Conservation (phyloP, 2,329 filamentous ascomycete genomes). For the Monosporascus cannonballus region DNA sequence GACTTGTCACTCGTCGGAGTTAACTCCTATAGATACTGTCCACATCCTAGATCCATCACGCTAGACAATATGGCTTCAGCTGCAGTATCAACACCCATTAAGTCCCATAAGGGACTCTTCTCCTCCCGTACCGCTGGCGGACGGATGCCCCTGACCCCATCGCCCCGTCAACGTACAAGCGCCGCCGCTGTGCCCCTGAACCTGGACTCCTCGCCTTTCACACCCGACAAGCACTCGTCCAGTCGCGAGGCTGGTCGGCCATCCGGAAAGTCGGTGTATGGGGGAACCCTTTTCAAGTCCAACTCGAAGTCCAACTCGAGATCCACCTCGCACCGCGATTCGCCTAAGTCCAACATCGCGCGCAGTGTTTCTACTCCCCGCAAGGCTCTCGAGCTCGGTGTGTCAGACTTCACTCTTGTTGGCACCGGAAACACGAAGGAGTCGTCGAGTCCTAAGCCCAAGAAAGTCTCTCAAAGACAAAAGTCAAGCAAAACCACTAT, state of each 20-base stretch:
- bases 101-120: conserved; percentile 92
- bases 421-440: conserved; percentile 68
- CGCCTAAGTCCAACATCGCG: conserved; percentile 95
- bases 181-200: conserved; percentile 43
- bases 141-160: conserved; percentile 90
- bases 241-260: conserved; percentile 43
- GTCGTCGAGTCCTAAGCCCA: conserved; percentile 46
- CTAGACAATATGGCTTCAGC: conserved; percentile 65
- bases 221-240: conserved; percentile 57
- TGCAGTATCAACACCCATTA: conserved; percentile 82
- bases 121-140: conserved; percentile 88
- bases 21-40: conserved; percentile 22
- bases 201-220: conserved; percentile 67
- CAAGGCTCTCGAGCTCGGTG: conserved; percentile 76
- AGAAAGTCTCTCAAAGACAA: conserved; percentile 46
- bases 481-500: conserved; percentile 69
- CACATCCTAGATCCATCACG: conserved; percentile 29
- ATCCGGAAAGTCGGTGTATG: conserved; percentile 68
- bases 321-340: conserved; percentile 64
- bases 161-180: conserved; percentile 61
- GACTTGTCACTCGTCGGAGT: conserved; percentile 40
- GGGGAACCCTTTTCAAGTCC: conserved; percentile 72
- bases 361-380: conserved; percentile 68
- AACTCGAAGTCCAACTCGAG: conserved; percentile 66
- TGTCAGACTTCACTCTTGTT: conserved; percentile 87